Evolutionary conservation across 2,329 filamentous ascomycete genomes (phyloP).

Genomic region (Colletotrichum plurivorum): DNA sequence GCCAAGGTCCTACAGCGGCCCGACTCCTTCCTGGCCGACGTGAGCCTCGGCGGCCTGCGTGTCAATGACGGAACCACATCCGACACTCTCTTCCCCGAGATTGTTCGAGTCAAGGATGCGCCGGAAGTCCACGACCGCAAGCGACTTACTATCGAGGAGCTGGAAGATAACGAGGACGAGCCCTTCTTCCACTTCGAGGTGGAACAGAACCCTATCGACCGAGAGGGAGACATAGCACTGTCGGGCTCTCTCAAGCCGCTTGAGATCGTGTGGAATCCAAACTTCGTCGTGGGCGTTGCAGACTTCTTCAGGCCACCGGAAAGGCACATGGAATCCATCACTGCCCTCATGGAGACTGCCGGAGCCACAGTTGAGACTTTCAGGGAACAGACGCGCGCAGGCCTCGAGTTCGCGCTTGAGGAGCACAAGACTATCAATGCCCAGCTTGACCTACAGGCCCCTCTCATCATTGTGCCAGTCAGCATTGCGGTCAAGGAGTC

Average conservation of each 20-base stretch:
- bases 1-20: conserved; percentile 91
- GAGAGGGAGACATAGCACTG: conserved; percentile 90
- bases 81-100: conserved; percentile 92
- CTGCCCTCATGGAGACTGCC: conserved; percentile 93
- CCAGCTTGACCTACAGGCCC: conserved; percentile 93
- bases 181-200: conserved; percentile 94
- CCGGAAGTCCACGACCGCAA: conserved; percentile 64
- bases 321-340: conserved; percentile 98
- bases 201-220: conserved; percentile 95
- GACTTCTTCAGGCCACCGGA: conserved; percentile 98
- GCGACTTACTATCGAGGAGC: conserved; percentile 67
- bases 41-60: conserved; percentile 92
- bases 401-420: conserved; percentile 94
- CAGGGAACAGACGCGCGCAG: conserved; percentile 94
- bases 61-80: conserved; percentile 97
- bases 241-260: conserved; percentile 94
- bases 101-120: conserved; percentile 94
- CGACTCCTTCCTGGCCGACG: conserved; percentile 89
- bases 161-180: conserved; percentile 70
- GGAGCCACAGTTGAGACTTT: conserved; percentile 96
- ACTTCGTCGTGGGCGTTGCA: conserved; percentile 89
- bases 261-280: conserved; percentile 98
- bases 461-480: conserved; percentile 95
- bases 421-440: conserved; percentile 99
- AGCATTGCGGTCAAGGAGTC: conserved; percentile 86